Evolutionary conservation across 2,329 filamentous ascomycete species (phyloP), one percentile per base, ranked within the genome.

Genomic region (Phyllosticta ampelicida): DNA sequence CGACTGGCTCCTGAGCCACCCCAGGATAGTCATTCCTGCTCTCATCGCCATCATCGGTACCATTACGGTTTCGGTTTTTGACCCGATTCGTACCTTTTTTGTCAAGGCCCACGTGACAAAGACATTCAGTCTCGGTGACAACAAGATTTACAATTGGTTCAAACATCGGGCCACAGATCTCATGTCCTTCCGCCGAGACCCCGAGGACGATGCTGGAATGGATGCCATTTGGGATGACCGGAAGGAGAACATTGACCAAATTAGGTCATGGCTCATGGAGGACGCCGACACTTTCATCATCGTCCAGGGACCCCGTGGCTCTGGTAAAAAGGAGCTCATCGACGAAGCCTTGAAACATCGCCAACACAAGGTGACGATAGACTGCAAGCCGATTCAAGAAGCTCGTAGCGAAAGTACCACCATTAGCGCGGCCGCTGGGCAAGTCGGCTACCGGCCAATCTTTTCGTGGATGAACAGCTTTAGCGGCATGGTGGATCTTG

Each of bases 401-500:
- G 90, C 92, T 1, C 84, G 88, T 57, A 91, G 94, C 5, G 94
- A 99, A 67, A 85, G 86, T 8, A 83, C 85, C 2, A 96, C 89
- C 0, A 96, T 99, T 65, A 83, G 83, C 61, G 85, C 86, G 48
- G 85, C 94, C 5, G 94, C 92, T 0, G 75, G 78, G 1, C 84
- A 91, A 62, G 91, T 97, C 53, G 92, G 94, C 9, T 97, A 96
- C 69, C 80, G 88, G 9, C 94, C 94, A 0, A 84, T 99, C 0
- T 99, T 99, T 70, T 95, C 89, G 0, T 97, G 91, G 89, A 87
- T 95, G 74, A 96, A 97, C 72, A 96, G 85, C 67, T 83, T 97
- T 63, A 95, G 89, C 73, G 95, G 90, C 69, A 83, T 96, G 74
- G 79, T 96, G 62, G 94, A 97, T 65, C 81, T 97, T 44, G 94